A percentile compares a stretch with the other conserved stretches of the same genome.
Evolutionary conservation across 2,329 filamentous ascomycete species (phyloP).

Genomic region (Pyrenophora tritici-repentis): DNA sequence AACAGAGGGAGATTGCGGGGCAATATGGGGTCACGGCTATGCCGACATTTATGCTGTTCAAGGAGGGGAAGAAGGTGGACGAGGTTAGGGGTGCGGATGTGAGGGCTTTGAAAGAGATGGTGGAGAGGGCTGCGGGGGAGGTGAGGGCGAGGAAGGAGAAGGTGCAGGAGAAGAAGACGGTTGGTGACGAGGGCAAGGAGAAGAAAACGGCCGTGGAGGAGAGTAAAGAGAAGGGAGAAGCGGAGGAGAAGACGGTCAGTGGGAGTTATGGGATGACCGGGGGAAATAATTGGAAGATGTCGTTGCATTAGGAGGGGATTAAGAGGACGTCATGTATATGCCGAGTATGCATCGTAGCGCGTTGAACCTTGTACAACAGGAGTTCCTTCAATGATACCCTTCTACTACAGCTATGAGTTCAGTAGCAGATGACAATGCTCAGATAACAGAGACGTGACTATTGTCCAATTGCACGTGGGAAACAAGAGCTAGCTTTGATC

Average conservation of each 20-base stretch:
- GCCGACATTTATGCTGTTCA: conserved; percentile 44
- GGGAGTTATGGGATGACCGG: conserved; percentile 43
- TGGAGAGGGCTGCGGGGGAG: conserved; percentile 28
- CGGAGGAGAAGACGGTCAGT: conserved; percentile 39
- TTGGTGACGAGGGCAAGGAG: conserved; percentile 1
- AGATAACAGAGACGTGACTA: too few species aligned
- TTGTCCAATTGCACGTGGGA: too few species aligned
- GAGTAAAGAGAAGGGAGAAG: conserved; percentile 8
- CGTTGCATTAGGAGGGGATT: conserved; percentile 15
- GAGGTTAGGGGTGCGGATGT: conserved; percentile 40
- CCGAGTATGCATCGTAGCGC: too few species aligned
- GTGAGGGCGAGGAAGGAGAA: conserved; percentile 3
- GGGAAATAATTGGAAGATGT: conserved; percentile 38
- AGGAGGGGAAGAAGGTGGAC: conserved; percentile 37
- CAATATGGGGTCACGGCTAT: conserved; percentile 57
- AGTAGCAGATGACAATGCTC: too few species aligned
- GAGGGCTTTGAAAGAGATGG: conserved; percentile 28
- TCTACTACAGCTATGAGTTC: too few species aligned
- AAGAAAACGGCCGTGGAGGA: too few species aligned
- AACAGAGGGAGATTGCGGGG: conserved; percentile 54
- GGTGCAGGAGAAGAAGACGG: too few species aligned
- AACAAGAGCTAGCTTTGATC: too few species aligned
- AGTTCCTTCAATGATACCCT: too few species aligned
- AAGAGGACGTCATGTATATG: background rate
- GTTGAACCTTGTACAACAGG: too few species aligned